Conservation (phyloP, 805 yeast species). For the Kazachstania kunashirensis region DNA sequence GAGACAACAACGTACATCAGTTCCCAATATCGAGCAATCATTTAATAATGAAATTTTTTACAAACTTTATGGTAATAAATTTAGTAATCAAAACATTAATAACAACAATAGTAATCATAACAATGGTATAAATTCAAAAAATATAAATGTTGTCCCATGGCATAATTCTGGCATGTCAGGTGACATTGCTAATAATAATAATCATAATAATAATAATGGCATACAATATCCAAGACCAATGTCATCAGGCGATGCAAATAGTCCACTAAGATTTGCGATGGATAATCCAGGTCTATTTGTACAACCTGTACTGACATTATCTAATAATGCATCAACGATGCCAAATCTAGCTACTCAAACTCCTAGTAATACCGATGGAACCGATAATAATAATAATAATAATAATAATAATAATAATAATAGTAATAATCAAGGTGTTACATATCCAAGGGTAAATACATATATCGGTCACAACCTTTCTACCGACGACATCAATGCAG, state of each 20-base stretch:
- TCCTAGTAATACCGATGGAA: constrained; percentile 4
- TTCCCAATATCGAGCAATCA: constrained; percentile 20
- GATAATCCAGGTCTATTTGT: constrained; percentile 8
- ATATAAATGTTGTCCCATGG: constrained; percentile 12
- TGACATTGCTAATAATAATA: neutral
- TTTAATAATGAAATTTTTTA: constrained; percentile 15
- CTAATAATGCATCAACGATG: constrained; percentile 12
- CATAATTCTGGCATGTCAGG: constrained; percentile 5
- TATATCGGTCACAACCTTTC: neutral
- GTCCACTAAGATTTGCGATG: neutral
- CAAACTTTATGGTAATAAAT: constrained; percentile 12
- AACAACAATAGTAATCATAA: neutral
- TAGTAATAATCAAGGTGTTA: neutral
- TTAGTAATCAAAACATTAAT: neutral
- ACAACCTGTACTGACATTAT: no score
- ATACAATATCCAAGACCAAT: neutral
- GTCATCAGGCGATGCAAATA: neutral
- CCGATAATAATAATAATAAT: no score
- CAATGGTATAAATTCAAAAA: no score
- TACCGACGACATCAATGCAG: neutral
- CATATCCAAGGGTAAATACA: no score
- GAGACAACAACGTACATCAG: constrained; percentile 18
- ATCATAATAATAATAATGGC: neutral
- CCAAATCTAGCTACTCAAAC: constrained; percentile 14
- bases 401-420: no score